Percentiles rank a stretch among this genome's conserved stretches.
phyloP scores from a whole-genome alignment of 148 eudicot species.

The Chenopodium suecicum region DNA sequence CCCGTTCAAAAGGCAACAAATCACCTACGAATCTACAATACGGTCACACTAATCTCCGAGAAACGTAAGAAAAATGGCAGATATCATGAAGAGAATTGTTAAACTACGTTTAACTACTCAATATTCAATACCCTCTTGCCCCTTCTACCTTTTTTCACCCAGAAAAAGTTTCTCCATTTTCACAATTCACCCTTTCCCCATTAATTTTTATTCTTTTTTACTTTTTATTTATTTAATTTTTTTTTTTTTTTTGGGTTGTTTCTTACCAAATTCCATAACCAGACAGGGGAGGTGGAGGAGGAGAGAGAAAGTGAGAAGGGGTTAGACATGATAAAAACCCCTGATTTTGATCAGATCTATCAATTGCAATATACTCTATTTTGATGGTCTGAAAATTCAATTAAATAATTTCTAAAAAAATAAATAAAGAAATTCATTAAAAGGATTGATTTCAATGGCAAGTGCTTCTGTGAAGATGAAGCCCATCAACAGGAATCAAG shows the following conservation, averaged over 20 bases:
- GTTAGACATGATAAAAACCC: neutral
- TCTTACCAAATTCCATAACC: constrained; percentile 9
- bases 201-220: neutral
- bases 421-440: neutral
- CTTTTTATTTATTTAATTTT: no score
- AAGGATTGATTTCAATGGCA: constrained; percentile 17
- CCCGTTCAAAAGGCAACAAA: no score
- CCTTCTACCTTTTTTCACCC: neutral
- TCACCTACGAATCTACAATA: no score
- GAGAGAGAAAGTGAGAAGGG: constrained; percentile 8
- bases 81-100: constrained; percentile 1
- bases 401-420: neutral
- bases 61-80: constrained; percentile 19
- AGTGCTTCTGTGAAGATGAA: constrained; percentile 31
- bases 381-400: neutral
- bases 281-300: constrained; percentile 1
- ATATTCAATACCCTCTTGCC: neutral
- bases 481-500: constrained; percentile 30
- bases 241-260: neutral
- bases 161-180: neutral
- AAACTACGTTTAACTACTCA: constrained; percentile 13
- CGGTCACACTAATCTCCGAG: neutral
- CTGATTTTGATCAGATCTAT: constrained; percentile 19
- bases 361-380: neutral
- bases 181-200: neutral